A percentile compares a stretch with the other conserved stretches of the same genome.
Evolutionary conservation across 2,329 filamentous ascomycete genomes (phyloP).

Genomic region (Neurospora sp.): DNA sequence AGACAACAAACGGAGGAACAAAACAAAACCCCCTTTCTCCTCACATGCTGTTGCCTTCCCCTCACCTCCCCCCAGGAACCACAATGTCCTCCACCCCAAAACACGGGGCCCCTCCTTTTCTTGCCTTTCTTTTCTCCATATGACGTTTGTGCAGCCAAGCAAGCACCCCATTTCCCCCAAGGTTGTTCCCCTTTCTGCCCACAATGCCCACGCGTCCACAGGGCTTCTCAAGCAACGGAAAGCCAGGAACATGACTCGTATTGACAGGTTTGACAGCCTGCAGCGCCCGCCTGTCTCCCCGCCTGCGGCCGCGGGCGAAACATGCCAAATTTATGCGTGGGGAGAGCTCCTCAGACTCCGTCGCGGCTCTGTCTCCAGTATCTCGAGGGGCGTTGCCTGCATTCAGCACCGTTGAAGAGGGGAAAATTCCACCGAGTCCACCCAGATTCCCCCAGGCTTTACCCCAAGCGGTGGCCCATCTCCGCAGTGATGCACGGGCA

Average conservation of each 20-base stretch:
- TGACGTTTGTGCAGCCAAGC: neutral
- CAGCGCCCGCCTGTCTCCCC: neutral
- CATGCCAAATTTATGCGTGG: neutral
- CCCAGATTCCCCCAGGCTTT: neutral
- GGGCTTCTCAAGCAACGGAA: neutral
- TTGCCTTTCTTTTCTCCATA: neutral
- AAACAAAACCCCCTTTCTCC: neutral
- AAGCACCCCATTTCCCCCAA: neutral
- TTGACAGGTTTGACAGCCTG: neutral
- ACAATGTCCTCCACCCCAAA: neutral
- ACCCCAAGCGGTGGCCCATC: neutral
- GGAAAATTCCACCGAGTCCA: neutral
- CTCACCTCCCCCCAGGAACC: neutral
- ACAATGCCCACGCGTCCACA: neutral
- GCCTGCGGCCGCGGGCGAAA: neutral
- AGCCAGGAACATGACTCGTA: neutral
- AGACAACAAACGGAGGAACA: neutral
- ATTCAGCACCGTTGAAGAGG: neutral
- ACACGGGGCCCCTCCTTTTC: neutral
- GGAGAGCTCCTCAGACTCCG: neutral
- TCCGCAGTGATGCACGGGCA: neutral
- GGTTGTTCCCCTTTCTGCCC: neutral
- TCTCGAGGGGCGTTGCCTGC: neutral
- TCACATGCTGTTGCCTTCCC: neutral
- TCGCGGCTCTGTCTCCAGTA: neutral